phyloP scores from a whole-genome alignment of 2,329 filamentous ascomycete species.

The Xylariaceae sp. region DNA sequence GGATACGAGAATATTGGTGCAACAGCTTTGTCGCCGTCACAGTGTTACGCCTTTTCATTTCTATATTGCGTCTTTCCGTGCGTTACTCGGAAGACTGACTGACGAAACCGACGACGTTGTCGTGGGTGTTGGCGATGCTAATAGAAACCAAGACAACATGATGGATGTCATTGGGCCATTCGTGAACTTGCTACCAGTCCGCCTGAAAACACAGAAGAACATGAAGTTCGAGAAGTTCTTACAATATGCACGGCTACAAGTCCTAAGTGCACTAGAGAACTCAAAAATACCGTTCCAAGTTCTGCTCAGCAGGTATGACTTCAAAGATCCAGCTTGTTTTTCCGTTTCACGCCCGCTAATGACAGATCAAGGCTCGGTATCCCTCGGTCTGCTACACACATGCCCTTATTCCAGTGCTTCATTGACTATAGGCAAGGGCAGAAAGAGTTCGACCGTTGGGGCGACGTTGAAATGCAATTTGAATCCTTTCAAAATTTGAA shows the following conservation, averaged over 20 bases:
- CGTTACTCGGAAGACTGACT: slow-evolving; percentile 34
- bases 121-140: slow-evolving; percentile 42
- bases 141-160: slow-evolving; percentile 28
- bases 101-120: slow-evolving; percentile 41
- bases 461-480: background rate
- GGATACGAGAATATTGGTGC: background rate
- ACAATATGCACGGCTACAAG: no score
- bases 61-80: slow-evolving; percentile 39
- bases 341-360: slow-evolving; percentile 39
- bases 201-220: background rate
- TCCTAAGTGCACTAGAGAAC: no score
- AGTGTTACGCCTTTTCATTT: slow-evolving; percentile 41
- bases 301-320: background rate
- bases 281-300: no score
- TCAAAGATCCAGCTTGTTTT: slow-evolving; percentile 39
- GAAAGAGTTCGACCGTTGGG: no score
- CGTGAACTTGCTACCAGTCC: slow-evolving; percentile 39
- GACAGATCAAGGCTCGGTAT: background rate
- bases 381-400: background rate
- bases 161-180: slow-evolving; percentile 35
- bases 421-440: slow-evolving; percentile 13
- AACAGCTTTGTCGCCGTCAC: background rate
- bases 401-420: slow-evolving; percentile 11
- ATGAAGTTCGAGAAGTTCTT: background rate
- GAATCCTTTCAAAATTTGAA: background rate